Base-by-base conservation (phyloP, 2,329 filamentous ascomycete species). In the Harringtonia lauricola region DNA sequence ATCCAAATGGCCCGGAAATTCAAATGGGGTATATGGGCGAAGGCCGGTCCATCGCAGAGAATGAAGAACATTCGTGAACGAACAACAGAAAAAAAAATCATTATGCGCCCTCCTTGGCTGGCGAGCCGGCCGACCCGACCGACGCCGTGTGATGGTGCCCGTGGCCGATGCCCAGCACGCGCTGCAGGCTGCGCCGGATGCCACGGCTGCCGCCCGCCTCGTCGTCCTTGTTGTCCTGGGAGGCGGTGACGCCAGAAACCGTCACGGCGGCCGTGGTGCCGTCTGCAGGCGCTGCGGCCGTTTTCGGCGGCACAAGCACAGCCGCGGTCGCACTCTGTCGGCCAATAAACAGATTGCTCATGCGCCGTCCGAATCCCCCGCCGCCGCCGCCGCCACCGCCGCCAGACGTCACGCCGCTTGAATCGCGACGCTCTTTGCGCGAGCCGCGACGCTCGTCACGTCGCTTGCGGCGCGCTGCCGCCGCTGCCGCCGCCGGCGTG, bases 101-200 rank as follows among this genome's bases (percentile, higher is more conserved):
- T 10, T 9, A 36, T 5, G 34, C 34, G 30, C 17, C 6, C n/a
- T 35, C 33, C 17, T 35, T 35, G 9, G n/a, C 13, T 18, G 24
- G 24, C 24, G 15, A 19, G 9, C 33, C 33, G 12, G 19, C 33
- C 17, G 15, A 19, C 18, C 33, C 33, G 12, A 35, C 33, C 17
- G 33, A 35, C 33, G n/a, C 15, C n/a, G 33, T 7, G 15, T 48
- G 30, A 12, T 26, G 28, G 5, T 14, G 24, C 14, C 24, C 39
- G n/a, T n/a, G n/a, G 2, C 56, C 57, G 2, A 64, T 46, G 0
- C 60, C 59, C 12, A 64, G 49, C 4, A 61, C 60, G 15, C 57
- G 55, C 42, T 63, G 60, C 21, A 64, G 36, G 39, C 61, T 61
- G 44, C 52, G 59, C 31, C 54, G 54, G 39, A 64, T 53, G 8